Evolutionary conservation across 75 land plant genomes (phyloP).

Genomic region (Pinus tabuliformis): DNA sequence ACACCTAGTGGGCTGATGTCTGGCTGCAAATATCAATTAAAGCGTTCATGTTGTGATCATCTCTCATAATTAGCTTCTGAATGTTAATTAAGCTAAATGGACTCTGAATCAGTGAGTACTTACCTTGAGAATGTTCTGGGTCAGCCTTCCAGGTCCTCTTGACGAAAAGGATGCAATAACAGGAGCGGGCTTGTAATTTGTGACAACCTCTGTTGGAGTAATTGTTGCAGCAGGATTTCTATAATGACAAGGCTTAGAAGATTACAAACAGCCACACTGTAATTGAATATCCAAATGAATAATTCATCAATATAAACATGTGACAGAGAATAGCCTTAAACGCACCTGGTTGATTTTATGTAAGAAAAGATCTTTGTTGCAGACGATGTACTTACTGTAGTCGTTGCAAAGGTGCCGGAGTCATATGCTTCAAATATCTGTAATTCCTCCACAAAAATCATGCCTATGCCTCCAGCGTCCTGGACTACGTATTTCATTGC

Average conservation of each 20-base stretch:
- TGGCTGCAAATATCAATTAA: conserved; percentile 11
- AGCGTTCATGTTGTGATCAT: too few relatives aligned
- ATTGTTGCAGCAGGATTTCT: conserved; percentile 65
- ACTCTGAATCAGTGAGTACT: too few relatives aligned
- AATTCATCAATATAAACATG: too few relatives aligned
- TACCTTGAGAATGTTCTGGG: conserved; percentile 69
- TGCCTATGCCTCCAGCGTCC: conserved; percentile 53
- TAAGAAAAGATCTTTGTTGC: conserved; percentile 39
- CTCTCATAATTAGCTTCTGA: too few relatives aligned
- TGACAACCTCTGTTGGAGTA: conserved; percentile 30
- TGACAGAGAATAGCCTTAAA: background rate
- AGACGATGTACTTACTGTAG: conserved; percentile 24
- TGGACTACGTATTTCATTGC: conserved; percentile 25
- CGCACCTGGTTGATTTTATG: conserved; percentile 54
- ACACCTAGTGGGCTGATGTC: conserved; percentile 1
- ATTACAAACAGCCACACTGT: too few relatives aligned
- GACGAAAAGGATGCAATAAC: conserved; percentile 64
- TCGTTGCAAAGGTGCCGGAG: conserved; percentile 35
- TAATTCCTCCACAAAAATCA: conserved; percentile 43
- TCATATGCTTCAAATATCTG: conserved; percentile 14
- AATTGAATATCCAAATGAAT: too few relatives aligned
- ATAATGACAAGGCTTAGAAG: background rate
- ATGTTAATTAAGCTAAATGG: too few relatives aligned
- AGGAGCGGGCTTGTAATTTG: conserved; percentile 65
- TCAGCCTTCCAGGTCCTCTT: conserved; percentile 56